Evolutionary conservation across 345 rosid species (phyloP).

Genomic region (Physaria fendleri): DNA sequence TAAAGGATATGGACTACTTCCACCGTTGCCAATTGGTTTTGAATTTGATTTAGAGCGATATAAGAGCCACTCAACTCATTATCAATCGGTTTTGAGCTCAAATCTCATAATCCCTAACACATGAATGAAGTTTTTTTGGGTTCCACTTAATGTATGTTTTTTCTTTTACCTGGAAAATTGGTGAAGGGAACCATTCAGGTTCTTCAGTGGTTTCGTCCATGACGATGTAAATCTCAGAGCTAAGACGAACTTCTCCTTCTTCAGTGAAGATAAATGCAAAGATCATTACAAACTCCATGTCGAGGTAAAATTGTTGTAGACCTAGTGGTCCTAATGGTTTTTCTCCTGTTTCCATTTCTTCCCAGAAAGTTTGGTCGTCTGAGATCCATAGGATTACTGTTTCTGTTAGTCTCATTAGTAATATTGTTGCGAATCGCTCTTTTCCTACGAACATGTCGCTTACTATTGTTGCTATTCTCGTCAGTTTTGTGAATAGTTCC

Average conservation of each 20-base stretch:
- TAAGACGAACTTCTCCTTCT: slow-evolving; percentile 70
- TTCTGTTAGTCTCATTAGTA: slow-evolving; percentile 83
- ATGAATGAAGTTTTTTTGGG: not conserved
- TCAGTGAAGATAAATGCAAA: too few species aligned
- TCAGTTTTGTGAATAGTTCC: slow-evolving; percentile 67
- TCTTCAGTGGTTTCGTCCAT: slow-evolving; percentile 60
- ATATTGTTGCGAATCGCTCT: slow-evolving; percentile 80
- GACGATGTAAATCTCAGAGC: slow-evolving; percentile 42
- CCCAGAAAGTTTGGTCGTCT: slow-evolving; percentile 87
- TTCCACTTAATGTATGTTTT: not conserved
- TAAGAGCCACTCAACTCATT: too few species aligned
- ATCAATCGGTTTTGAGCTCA: too few species aligned
- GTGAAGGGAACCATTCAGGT: slow-evolving; percentile 87
- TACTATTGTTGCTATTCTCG: slow-evolving; percentile 51
- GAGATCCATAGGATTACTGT: slow-evolving; percentile 92
- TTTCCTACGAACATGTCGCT: slow-evolving; percentile 76
- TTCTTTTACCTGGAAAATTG: slow-evolving; percentile 51
- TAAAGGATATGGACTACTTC: too few species aligned
- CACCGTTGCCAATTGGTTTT: too few species aligned
- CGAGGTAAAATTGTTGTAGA: too few species aligned
- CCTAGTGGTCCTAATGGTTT: slow-evolving; percentile 71
- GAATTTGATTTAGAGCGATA: too few species aligned
- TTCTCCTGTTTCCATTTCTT: slow-evolving; percentile 61
- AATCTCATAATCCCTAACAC: too few species aligned
- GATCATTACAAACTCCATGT: too few species aligned